Conservation (phyloP, 352 stramenopile species). For the Globisporangium carolinianum region DNA sequence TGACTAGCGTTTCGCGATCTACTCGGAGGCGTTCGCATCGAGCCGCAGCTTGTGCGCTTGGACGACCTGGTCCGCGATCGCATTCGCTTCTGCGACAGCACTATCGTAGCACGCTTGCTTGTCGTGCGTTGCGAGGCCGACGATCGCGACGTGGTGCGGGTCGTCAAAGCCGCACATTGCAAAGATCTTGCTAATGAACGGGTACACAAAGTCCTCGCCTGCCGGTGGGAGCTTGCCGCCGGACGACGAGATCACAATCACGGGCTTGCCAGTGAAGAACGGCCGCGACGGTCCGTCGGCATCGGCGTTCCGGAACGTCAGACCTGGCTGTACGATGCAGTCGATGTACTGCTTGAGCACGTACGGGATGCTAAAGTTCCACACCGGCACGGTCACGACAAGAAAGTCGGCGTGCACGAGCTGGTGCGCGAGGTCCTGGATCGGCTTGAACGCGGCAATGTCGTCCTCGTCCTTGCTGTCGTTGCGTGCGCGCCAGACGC, state of each 20-base stretch:
- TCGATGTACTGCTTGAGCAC: conserved; percentile 83
- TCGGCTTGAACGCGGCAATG: conserved; percentile 51
- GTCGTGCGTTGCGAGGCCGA: conserved; percentile 51
- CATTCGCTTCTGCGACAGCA: conserved; percentile 44
- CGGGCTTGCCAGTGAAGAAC: conserved; percentile 44
- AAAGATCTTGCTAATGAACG: conserved; percentile 69
- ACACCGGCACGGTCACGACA: conserved; percentile 67
- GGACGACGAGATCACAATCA: conserved; percentile 75
- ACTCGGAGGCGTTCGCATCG: conserved; percentile 22
- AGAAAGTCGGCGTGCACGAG: conserved; percentile 67
- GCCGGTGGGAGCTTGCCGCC: conserved; percentile 48
- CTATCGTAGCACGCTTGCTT: conserved; percentile 59
- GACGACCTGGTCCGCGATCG: conserved; percentile 52
- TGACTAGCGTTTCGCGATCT: too few species aligned
- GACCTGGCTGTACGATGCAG: conserved; percentile 61
- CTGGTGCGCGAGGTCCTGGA: conserved; percentile 55
- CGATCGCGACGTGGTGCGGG: conserved; percentile 53
- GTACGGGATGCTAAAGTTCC: conserved; percentile 76
- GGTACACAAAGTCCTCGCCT: conserved; percentile 62
- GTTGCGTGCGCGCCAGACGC: conserved; percentile 62
- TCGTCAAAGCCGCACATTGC: conserved; percentile 72
- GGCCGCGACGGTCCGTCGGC: conserved; percentile 43
- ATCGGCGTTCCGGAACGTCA: conserved; percentile 69
- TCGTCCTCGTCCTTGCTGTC: conserved; percentile 48
- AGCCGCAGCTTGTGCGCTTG: conserved; percentile 46